Conservation (phyloP, 805 yeast genomes). For the Saccharomycopsis synnaedendra region DNA sequence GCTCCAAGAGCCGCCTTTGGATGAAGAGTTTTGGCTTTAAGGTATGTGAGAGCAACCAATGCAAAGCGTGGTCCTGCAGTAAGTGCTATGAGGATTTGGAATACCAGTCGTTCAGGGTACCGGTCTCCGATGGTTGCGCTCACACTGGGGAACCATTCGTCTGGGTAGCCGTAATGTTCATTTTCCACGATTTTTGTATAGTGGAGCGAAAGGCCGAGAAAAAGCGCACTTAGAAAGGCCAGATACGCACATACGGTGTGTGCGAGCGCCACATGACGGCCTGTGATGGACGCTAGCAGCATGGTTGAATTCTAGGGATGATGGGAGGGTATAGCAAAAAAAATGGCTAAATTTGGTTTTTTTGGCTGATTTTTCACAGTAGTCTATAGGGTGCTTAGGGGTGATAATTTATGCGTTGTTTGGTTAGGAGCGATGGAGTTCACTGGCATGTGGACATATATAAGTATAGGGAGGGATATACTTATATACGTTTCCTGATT, state of each 20-base stretch:
- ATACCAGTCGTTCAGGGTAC: constrained; percentile 89
- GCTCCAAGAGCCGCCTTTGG: constrained; percentile 28
- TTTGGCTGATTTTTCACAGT: too few species aligned
- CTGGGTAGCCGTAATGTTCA: constrained; percentile 83
- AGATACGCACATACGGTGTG: constrained; percentile 63
- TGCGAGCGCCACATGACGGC: constrained; percentile 52
- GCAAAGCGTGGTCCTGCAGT: constrained; percentile 90
- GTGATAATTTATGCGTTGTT: too few species aligned
- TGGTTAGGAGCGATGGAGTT: too few species aligned
- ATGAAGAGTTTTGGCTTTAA: constrained; percentile 25
- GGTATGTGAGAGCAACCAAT: constrained; percentile 39
- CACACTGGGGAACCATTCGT: constrained; percentile 98
- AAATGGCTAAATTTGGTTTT: too few species aligned
- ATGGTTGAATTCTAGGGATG: neutral
- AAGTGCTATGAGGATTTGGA: constrained; percentile 83
- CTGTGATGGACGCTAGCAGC: constrained; percentile 35
- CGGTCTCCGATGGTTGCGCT: constrained; percentile 96
- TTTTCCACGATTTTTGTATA: constrained; percentile 82
- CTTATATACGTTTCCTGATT: too few species aligned
- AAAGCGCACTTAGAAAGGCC: constrained; percentile 68
- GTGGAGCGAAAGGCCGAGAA: constrained; percentile 67
- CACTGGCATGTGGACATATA: too few species aligned
- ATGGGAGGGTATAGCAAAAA: too few species aligned
- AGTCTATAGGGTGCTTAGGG: too few species aligned
- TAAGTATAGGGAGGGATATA: too few species aligned